Base-by-base conservation (phyloP, 148 eudicot species). In the Heliosperma pusillum region DNA sequence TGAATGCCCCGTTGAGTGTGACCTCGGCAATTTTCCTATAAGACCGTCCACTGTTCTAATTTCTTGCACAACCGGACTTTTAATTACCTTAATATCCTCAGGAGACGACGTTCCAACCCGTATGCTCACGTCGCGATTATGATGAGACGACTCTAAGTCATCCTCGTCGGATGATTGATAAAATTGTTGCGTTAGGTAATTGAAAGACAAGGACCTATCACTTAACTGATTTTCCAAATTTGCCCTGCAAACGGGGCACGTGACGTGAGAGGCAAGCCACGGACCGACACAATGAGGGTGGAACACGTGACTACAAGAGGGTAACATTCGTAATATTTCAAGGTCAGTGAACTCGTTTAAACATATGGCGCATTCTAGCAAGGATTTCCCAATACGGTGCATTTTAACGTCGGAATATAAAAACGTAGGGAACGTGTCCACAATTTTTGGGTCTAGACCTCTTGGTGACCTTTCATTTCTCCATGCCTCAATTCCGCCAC, bases 161-260 rank as follows among this genome's bases (percentile, higher is more conserved):
- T 79, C 74, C 10, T 66, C 68, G n/a, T 60, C 64, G 1, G 81
- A 69, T 5, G 45, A 59, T 13, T 71, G 84, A 1, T 75, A 61
- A 13, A 60, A 60, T 25, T 77, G 69, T 6, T 70, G 47, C 15
- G 58, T 45, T 2, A 70, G 50, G 22, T 66, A 29, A 10, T 77
- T 27, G 9, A 62, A 45, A 3, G 56, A 44, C 6, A 57, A 36
- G 5, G 45, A 52, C 4, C 13, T 11, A 19, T 47, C 29, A 2
- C 29, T 61, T 2, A 1, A 36, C 1, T 42, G 21, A 24, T 6
- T 20, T 19, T 79, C 85, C 56, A 83, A 36, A n/a, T 63, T 74
- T 2, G 84, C 85, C 2, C 89, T 74, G 55, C 92, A 89, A 9
- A 85, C 82, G 0, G 92, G 92, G 66, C 92, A 89, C 10, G 89